Base-by-base conservation (phyloP, 305 asterid genomes). In the Withania somnifera region DNA sequence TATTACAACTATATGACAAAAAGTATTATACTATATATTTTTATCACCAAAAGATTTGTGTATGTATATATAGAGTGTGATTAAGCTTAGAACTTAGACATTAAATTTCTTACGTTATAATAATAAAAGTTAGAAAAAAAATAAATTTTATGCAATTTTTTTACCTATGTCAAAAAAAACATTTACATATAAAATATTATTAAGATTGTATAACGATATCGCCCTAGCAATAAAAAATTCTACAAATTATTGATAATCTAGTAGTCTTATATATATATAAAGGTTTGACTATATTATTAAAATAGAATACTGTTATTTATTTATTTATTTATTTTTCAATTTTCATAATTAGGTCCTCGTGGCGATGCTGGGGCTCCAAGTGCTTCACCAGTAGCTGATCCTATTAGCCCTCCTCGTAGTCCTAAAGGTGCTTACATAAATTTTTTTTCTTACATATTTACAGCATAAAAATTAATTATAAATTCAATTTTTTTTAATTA, bases 351-450 rank as follows among this genome's bases (percentile, higher is more conserved):
- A 56, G 82, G 69, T 78, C 68, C 81, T 53, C 30, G 15, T 67
- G 11, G n/a, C 24, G 52, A 67, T 19, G 4, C 19, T 77, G 68
- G 34, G 11, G 11, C 34, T 20, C 78, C 78, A 42, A 13, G 57
- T 45, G 38, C 38, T 71, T 71, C 78, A 45, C 78, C 78, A 24
- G 13, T 40, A 20, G 20, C 54, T 36, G 82, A 54, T 78, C 82
- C 82, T n/a, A 7, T 3, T 42, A 58, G 9, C 53, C 69, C 82
- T 45, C 15, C 71, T 56, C 82, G 54, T 34, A 58, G 77, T 61
- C 76, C 38, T 32, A 28, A 78, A 79, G 90, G 91, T 89, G 69
- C 51, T 61, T 7, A 75, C 66, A 6, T 34, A 6, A 36, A 24
- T 10, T 20, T 20, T 8, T 34, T 51, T 11, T n/a, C n/a, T 2